A percentile compares a stretch with the other conserved stretches of the same genome.
These are phyloP conservation scores for Dothistroma pini DNA, from an alignment of 2,329 filamentous ascomycete species.

Conservation along the genomic window DNA sequence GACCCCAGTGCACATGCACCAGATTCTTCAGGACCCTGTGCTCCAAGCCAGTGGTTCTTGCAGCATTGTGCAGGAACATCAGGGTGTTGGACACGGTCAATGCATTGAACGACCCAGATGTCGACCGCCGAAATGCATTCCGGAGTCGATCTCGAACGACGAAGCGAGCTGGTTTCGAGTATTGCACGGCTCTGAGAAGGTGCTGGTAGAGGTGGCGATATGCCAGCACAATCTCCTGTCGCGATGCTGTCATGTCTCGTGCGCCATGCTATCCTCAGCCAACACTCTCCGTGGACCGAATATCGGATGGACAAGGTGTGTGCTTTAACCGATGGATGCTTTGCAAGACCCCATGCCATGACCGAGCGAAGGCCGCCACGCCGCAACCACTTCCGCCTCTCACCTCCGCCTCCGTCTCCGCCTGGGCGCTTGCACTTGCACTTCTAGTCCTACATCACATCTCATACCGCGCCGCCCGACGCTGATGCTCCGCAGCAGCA, in stretches of 20 bases:
- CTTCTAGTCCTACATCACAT: neutral
- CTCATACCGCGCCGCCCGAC: neutral
- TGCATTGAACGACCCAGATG: constrained; percentile 45
- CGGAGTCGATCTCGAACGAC: constrained; percentile 54
- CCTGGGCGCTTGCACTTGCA: neutral
- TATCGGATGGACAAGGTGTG: no score
- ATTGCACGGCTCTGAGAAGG: constrained; percentile 67
- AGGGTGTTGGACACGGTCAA: constrained; percentile 61
- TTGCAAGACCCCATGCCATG: neutral
- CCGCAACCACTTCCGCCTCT: neutral
- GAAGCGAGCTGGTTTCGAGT: constrained; percentile 64
- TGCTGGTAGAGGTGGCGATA: constrained; percentile 68
- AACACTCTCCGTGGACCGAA: no score
- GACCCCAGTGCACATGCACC: constrained; percentile 48
- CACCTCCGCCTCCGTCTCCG: neutral
- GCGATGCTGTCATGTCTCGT: constrained; percentile 12
- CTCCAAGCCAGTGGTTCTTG: constrained; percentile 62
- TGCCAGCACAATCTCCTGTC: constrained; percentile 20
- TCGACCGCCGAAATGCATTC: constrained; percentile 54
- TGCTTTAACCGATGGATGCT: no score
- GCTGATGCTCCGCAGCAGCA: constrained; percentile 18
- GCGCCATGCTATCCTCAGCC: neutral
- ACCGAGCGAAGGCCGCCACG: neutral
- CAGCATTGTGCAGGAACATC: constrained; percentile 66
- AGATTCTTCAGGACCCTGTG: constrained; percentile 70